phyloP scores from a whole-genome alignment of 2,329 filamentous ascomycete genomes.

The Colletotrichum endophyticum region DNA sequence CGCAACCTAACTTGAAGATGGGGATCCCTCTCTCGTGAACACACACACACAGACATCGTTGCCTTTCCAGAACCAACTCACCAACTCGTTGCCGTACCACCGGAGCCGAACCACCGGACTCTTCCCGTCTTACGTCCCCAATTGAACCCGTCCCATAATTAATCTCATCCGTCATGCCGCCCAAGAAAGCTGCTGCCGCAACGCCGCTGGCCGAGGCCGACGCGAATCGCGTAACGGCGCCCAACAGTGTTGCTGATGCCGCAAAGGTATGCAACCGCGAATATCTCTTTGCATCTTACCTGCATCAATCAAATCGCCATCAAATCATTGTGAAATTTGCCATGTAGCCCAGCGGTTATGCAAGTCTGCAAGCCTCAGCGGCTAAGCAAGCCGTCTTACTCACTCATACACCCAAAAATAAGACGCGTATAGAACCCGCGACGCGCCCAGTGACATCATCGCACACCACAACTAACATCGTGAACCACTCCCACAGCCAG shows the following conservation, averaged over 20 bases:
- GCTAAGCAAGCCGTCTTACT: neutral
- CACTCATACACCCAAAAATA: neutral
- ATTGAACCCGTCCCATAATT: neutral
- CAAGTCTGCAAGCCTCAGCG: neutral
- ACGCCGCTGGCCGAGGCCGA: constrained; percentile 1
- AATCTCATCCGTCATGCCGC: neutral
- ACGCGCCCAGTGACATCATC: neutral
- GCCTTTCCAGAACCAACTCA: neutral
- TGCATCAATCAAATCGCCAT: neutral
- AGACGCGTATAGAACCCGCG: neutral
- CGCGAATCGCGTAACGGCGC: neutral
- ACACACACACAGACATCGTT: neutral
- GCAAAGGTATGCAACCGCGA: neutral
- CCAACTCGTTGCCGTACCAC: neutral
- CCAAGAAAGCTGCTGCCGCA: neutral
- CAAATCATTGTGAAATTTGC: neutral
- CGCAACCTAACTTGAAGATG: neutral
- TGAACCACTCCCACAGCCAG: neutral
- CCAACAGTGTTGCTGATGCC: neutral
- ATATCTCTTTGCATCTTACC: neutral
- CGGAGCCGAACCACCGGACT: neutral
- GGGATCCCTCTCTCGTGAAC: neutral
- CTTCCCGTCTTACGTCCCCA: neutral
- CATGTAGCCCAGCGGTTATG: neutral
- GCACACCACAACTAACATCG: neutral